Evolutionary conservation across 352 stramenopile species (phyloP).

Genomic region (Globisporangium okanoganense): DNA sequence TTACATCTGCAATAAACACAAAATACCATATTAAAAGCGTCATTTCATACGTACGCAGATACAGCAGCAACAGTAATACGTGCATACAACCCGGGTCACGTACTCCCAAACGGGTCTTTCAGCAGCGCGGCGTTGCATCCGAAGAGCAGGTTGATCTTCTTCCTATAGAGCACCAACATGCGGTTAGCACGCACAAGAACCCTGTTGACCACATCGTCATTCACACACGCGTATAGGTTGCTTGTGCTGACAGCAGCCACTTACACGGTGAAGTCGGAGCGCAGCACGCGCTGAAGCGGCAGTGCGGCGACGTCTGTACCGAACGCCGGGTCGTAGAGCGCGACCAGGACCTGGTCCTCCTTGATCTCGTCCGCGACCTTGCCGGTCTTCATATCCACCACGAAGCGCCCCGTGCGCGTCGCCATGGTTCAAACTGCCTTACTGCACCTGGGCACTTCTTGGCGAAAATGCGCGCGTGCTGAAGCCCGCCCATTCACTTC

Average conservation of each 20-base stretch:
- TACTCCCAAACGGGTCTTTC: conserved; percentile 68
- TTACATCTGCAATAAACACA: conserved; percentile 32
- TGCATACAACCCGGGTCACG: background rate
- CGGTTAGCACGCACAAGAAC: no score
- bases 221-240: no score
- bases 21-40: background rate
- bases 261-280: conserved; percentile 62
- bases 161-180: conserved; percentile 2
- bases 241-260: conserved; percentile 8
- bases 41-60: background rate
- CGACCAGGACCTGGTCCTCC: conserved; percentile 64
- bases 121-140: conserved; percentile 56
- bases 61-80: background rate
- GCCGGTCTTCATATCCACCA: conserved; percentile 48
- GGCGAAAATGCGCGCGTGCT: no score
- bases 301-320: conserved; percentile 30
- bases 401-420: conserved; percentile 47
- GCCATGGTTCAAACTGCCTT: conserved; percentile 24
- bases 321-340: conserved; percentile 41
- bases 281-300: conserved; percentile 39
- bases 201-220: no score
- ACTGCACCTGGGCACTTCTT: no score
- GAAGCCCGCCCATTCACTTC: no score
- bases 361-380: conserved; percentile 67
- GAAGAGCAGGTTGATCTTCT: conserved; percentile 62